Evolutionary conservation across 495 filamentous ascomycete genomes (phyloP), one percentile per base, ranked within the genome.

Genomic region (Apiosordaria backusii): DNA sequence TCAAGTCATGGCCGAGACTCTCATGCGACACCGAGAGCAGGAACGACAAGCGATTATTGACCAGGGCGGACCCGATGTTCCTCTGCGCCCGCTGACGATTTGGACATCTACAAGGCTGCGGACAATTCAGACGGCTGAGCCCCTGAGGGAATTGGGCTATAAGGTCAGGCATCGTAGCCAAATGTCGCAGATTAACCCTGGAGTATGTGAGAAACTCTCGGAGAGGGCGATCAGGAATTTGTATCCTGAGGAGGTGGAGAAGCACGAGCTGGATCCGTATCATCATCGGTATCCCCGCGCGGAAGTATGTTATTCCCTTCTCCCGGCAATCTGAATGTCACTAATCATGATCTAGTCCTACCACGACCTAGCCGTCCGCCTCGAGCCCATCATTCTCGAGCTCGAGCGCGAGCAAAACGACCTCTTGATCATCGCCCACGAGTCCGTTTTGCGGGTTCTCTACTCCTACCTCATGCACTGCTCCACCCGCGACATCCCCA

Each of bases 391-490:
- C 67, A 99, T 99, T 76, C 86, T 99, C 10, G 96, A 99, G 77
- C 84, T 99, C 3, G 96, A 99, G 78, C 90, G 96, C 40, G 95
- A 99, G 75, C 91, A 97, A 73, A 96, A 96, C 65, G 96, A 99
- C 77, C 83, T 99, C 50, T 82, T 99, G 27, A 97, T 99, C 68
- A 97, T 99, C 75, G 96, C 96, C 16, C 96, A 99, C 73, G 96
- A 99, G 77, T 94, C 90, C 66, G 96, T 99, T 15, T 81, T 99
- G 57, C 90, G 96, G 59, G 96, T 99, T 53, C 82, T 99, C 24
- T 99, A 98, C 73, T 93, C 94, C 15, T 99, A 99, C 74, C 84
- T 98, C 45, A 98, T 98, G 96, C 96, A 96, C 65, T 98, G 96
- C 79, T 92, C 92, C 77, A 93, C 96, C n/a, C 88, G 87, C 68